Conservation (phyloP, 495 filamentous ascomycete genomes). For the Aspergillus indologenus region DNA sequence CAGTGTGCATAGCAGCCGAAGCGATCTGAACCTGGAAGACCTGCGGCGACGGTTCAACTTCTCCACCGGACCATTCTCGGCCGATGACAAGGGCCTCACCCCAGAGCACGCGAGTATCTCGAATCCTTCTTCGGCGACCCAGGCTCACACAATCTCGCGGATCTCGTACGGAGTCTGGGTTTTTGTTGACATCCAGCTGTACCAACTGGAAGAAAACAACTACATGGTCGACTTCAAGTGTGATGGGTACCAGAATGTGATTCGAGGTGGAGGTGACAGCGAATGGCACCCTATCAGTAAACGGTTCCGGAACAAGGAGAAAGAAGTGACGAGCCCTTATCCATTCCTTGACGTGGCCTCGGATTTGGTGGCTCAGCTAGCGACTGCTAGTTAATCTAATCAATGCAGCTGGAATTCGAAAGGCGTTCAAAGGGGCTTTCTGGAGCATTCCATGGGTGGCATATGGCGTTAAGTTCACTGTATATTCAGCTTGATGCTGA, state of each 20-base stretch:
- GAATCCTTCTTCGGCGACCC: conserved; percentile 44
- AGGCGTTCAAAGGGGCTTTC: conserved; percentile 5
- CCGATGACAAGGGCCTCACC: conserved; percentile 36
- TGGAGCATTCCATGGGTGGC: conserved; percentile 7
- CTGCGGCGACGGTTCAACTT: conserved; percentile 48
- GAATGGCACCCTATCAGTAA: conserved; percentile 50
- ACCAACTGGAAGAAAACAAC: conserved; percentile 87
- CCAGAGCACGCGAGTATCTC: conserved; percentile 28
- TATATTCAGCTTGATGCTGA: neutral
- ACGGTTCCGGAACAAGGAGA: conserved; percentile 49
- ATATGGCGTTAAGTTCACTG: neutral
- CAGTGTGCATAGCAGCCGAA: conserved; percentile 55
- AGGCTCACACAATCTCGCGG: conserved; percentile 29
- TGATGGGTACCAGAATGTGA: conserved; percentile 88
- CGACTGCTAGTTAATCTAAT: conserved; percentile 39
- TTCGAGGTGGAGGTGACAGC: conserved; percentile 43
- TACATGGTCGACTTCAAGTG: conserved; percentile 99
- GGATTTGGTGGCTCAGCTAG: conserved; percentile 52
- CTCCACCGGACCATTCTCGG: conserved; percentile 35
- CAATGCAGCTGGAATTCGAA: neutral
- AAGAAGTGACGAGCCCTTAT: conserved; percentile 55
- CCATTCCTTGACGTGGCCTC: conserved; percentile 56
- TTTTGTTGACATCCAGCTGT: conserved; percentile 94
- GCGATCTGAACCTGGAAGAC: conserved; percentile 55
- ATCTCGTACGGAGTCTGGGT: conserved; percentile 57